phyloP scores from a whole-genome alignment of 371 early-diverging fungal species.

The Nosema bombycis region DNA sequence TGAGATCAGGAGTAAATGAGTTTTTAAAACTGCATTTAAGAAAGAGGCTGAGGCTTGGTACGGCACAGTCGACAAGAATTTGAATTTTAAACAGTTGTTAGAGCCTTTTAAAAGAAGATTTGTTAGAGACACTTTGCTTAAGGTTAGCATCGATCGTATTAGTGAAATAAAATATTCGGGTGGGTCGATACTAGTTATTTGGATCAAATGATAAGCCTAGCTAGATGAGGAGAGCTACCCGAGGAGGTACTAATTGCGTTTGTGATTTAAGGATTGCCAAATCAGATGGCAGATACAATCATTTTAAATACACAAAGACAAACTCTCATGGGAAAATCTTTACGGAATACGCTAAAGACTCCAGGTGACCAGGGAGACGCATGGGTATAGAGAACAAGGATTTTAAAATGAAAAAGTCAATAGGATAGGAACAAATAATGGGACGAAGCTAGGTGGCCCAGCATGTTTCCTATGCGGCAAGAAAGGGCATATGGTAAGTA shows the following conservation, averaged over 20 bases:
- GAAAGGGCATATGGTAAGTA: not conserved
- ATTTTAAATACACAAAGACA: not conserved
- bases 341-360: not conserved
- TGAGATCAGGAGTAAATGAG: not conserved
- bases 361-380: too few species aligned
- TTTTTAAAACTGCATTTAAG: conserved; percentile 5
- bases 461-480: not conserved
- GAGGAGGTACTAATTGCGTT: conserved; percentile 5
- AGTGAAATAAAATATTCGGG: not conserved
- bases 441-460: not conserved
- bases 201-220: not conserved
- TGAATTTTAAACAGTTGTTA: not conserved
- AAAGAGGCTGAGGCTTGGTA: not conserved
- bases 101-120: conserved; percentile 7
- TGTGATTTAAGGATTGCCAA: not conserved
- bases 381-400: too few species aligned
- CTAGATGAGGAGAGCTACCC: not conserved
- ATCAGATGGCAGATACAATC: not conserved
- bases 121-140: not conserved
- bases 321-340: not conserved
- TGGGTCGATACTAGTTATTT: not conserved
- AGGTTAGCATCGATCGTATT: not conserved
- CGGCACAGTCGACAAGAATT: not conserved
- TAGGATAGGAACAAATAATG: not conserved
- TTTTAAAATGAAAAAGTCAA: not conserved